A percentile compares a stretch with the other conserved stretches of the same genome.
phyloP scores from a whole-genome alignment of 768 basidiomycete species.

The Mycena galopus region DNA sequence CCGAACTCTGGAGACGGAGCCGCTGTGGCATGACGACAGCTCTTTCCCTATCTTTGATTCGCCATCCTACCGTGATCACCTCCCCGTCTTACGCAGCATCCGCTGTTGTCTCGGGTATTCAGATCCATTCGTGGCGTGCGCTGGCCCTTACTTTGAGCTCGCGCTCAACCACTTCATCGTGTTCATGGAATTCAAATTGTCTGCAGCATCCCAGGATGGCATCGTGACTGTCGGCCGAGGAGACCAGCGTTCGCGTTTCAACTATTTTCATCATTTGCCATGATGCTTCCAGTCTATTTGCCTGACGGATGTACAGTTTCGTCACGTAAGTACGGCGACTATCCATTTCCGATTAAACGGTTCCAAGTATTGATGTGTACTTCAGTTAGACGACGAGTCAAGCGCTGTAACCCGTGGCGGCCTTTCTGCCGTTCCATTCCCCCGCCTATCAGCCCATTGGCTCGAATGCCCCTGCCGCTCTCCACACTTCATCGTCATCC shows the following conservation, averaged over 20 bases:
- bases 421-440: no score
- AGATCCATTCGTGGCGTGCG: not conserved
- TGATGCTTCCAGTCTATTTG: not conserved
- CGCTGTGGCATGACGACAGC: not conserved
- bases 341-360: no score
- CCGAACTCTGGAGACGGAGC: not conserved
- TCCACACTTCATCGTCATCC: no score
- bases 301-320: no score
- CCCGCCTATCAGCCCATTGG: no score
- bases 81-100: not conserved
- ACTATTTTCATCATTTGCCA: conserved; percentile 1
- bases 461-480: no score
- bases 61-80: not conserved
- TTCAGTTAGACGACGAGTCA: no score
- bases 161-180: not conserved
- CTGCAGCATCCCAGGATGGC: not conserved
- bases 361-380: no score
- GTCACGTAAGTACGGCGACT: no score
- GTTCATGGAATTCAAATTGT: not conserved
- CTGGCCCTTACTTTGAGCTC: not conserved
- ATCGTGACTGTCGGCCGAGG: not conserved
- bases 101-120: conserved; percentile 3
- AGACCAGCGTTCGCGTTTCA: not conserved
- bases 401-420: no score
- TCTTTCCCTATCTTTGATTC: not conserved